Base-by-base conservation (phyloP, 1,284 basidiomycete genomes). In the Filobasidium uniguttulatum region DNA sequence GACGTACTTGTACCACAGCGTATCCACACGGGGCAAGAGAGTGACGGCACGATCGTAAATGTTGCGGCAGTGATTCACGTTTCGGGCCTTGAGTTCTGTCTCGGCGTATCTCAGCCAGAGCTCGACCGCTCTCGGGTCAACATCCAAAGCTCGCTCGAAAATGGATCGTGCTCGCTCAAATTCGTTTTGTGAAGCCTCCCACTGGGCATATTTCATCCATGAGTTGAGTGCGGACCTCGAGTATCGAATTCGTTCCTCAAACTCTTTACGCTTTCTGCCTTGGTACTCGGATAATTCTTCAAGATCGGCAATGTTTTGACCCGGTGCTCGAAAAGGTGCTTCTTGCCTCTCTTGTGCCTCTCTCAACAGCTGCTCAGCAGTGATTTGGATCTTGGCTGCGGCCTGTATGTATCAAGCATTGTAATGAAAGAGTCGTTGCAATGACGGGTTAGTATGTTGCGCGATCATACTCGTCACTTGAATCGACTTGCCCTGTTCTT, bases 261-360 rank as follows among this genome's bases (percentile, higher is more conserved):
- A 99, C 66, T 98, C 94, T 62, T 85, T 90, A 45, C 93, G 76
- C 66, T 96, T 97, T 54, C 94, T 74, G 20, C 88, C 89, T 53
- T 88, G 82, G 63, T 94, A 97, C 70, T 99, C 94, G 66, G 85
- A 77, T 34, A 98, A 81, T 69, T 99, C 94, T 67, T 98, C 94
- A 62, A 87, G 86, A 70, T 98, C 94, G 69, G 96, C 89, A 44
- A 98, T 83, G 41, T 87, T 79, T 65, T 96, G 90, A 61, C 82
- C 85, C n/a, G 91, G 90, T 3, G 89, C 88, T 46, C 81, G 79
- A 63, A 90, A 84, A 14, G 83, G 79, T 20, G 84, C 79, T 63
- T 97, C 94, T 74, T 98, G 93, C 48, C 91, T 77, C 62, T 97
- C 94, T 79, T 97, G 89, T 36, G 94, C 90, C 74, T 98, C 94